Percentiles rank a stretch among this genome's conserved stretches.
Conservation (phyloP, 805 yeast genomes). For the Candida montana region DNA sequence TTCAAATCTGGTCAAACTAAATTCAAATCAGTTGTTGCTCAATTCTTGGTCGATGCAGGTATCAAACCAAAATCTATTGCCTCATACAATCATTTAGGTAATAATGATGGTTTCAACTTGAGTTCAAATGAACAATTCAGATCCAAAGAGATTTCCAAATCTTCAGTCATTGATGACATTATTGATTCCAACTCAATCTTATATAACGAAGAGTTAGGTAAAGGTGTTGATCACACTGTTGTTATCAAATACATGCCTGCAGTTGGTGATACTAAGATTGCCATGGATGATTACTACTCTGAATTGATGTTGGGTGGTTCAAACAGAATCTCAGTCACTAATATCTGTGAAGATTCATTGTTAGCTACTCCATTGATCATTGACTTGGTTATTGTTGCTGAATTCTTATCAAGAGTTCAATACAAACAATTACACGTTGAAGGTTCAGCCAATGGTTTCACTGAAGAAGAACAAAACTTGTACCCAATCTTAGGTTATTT, state of each 20-base stretch:
- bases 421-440: constrained; percentile 47
- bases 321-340: constrained; percentile 88
- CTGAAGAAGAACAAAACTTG: constrained; percentile 39
- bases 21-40: constrained; percentile 93
- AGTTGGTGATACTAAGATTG: constrained; percentile 94
- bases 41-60: constrained; percentile 95
- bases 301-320: constrained; percentile 98
- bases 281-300: constrained; percentile 97
- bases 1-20: constrained; percentile 97
- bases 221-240: constrained; percentile 85
- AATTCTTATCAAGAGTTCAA: constrained; percentile 80
- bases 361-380: constrained; percentile 93
- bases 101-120: constrained; percentile 91
- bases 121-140: constrained; percentile 90
- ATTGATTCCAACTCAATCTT: constrained; percentile 80
- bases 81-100: constrained; percentile 93
- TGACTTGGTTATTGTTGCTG: constrained; percentile 85
- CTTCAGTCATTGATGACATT: constrained; percentile 91
- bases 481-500: constrained; percentile 83
- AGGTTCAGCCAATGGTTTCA: constrained; percentile 3
- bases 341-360: constrained; percentile 93
- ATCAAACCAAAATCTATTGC: constrained; percentile 92
- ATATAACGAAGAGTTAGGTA: constrained; percentile 75
- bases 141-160: constrained; percentile 91
- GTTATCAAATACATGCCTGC: constrained; percentile 93